These are phyloP conservation scores for Chytridiales sp. DNA, from an alignment of 371 early-diverging fungal genomes.

Conservation along the genomic window DNA sequence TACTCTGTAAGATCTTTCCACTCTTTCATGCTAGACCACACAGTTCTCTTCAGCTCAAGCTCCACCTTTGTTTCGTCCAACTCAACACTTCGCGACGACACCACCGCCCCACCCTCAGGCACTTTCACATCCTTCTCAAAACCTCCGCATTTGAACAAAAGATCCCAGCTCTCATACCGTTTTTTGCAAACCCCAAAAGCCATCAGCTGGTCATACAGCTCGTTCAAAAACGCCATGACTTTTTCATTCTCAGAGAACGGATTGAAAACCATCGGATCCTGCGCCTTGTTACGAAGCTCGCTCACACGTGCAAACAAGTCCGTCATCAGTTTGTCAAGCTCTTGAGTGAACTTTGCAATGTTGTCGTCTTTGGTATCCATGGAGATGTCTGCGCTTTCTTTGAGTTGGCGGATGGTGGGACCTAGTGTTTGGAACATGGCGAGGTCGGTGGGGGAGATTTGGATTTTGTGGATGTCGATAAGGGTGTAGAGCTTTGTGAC, in stretches of 20 bases:
- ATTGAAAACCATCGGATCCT: conserved; percentile 49
- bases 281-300: conserved; percentile 44
- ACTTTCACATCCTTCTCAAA: conserved; percentile 11
- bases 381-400: conserved; percentile 45
- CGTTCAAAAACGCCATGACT: conserved; percentile 32
- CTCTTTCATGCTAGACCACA: conserved; percentile 44
- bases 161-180: conserved; percentile 42
- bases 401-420: conserved; percentile 42
- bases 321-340: conserved; percentile 38
- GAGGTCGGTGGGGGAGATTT: conserved; percentile 48
- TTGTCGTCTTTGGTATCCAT: conserved; percentile 48
- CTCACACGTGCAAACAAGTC: conserved; percentile 41
- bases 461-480: conserved; percentile 42
- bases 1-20: conserved; percentile 47
- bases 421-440: conserved; percentile 49
- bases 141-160: conserved; percentile 42
- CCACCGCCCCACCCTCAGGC: not conserved
- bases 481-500: conserved; percentile 38
- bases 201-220: conserved; percentile 29
- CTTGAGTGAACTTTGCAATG: conserved; percentile 38
- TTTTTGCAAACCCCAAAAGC: conserved; percentile 34
- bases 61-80: conserved; percentile 45
- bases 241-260: conserved; percentile 17
- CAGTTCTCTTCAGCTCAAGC: conserved; percentile 42
- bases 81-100: conserved; percentile 13